These are phyloP conservation scores for Xylariomycetidae sp. DNA, from an alignment of 2,329 filamentous ascomycete genomes.

Conservation along the genomic window DNA sequence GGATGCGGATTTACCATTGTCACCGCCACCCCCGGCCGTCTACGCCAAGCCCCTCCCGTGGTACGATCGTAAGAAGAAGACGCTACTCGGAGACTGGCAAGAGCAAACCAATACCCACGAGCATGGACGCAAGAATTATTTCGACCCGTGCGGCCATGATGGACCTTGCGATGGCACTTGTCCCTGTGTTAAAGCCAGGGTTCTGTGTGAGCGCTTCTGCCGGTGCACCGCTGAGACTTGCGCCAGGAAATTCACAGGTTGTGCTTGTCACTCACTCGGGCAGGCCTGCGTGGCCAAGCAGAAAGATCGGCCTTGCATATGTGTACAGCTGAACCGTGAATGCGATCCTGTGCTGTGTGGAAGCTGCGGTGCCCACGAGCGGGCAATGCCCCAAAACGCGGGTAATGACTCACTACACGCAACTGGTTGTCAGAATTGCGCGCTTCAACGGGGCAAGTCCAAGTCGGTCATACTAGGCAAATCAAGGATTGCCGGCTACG, in stretches of 20 bases:
- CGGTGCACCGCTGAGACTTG: conserved; percentile 54
- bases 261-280: conserved; percentile 56
- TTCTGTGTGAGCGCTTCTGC: conserved; percentile 71
- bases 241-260: conserved; percentile 60
- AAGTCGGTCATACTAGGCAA: conserved; percentile 64
- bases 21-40: conserved; percentile 17
- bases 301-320: conserved; percentile 60
- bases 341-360: conserved; percentile 73
- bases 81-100: conserved; percentile 48
- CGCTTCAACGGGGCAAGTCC: conserved; percentile 60
- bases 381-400: conserved; percentile 63
- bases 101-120: conserved; percentile 49
- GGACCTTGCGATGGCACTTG: conserved; percentile 61
- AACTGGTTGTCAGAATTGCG: conserved; percentile 64
- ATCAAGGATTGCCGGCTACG: conserved; percentile 68
- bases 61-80: conserved; percentile 53
- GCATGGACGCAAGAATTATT: conserved; percentile 50
- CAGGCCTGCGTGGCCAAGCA: conserved; percentile 52
- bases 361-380: conserved; percentile 61
- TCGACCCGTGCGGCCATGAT: conserved; percentile 63
- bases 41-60: conserved; percentile 42
- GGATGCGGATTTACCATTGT: conserved; percentile 18
- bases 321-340: conserved; percentile 66
- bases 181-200: conserved; percentile 51
- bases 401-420: conserved; percentile 50